These are phyloP conservation scores for Papiliotrema laurentii DNA, from an alignment of 1,284 basidiomycete genomes.

Conservation along the genomic window DNA sequence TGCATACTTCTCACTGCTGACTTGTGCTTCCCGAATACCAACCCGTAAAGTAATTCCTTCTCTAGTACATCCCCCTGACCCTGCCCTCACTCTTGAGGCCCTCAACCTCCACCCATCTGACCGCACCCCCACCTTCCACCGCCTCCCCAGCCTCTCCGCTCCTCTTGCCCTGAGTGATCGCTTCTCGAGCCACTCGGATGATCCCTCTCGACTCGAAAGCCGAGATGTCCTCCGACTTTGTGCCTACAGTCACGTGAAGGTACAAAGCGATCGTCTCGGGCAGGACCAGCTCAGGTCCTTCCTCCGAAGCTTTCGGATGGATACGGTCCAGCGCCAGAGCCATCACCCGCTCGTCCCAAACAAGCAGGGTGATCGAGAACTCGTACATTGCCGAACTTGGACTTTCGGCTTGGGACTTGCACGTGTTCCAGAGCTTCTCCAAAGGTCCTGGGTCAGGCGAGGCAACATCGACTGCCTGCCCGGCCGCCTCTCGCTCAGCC, in stretches of 20 bases:
- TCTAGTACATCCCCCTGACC: conserved; percentile 15
- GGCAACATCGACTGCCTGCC: too few species aligned
- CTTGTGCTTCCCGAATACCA: too few species aligned
- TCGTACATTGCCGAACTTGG: conserved; percentile 56
- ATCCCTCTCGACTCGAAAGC: conserved; percentile 59
- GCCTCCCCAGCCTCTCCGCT: conserved; percentile 26
- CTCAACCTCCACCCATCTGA: conserved; percentile 28
- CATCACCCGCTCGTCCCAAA: conserved; percentile 80
- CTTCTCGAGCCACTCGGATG: conserved; percentile 28
- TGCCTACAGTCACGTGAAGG: conserved; percentile 89
- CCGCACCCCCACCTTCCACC: conserved; percentile 28
- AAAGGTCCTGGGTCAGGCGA: conserved; percentile 16
- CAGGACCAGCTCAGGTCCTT: conserved; percentile 36
- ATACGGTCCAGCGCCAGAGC: conserved; percentile 63
- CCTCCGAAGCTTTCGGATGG: conserved; percentile 38
- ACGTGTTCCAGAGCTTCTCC: conserved; percentile 62
- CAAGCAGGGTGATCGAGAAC: conserved; percentile 60
- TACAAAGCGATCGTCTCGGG: conserved; percentile 52
- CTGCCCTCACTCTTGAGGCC: conserved; percentile 11
- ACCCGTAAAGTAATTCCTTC: too few species aligned
- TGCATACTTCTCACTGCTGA: too few species aligned
- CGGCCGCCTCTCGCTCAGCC: conserved; percentile 42
- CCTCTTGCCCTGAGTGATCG: conserved; percentile 13
- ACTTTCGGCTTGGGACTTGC: conserved; percentile 53
- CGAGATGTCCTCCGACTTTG: conserved; percentile 54